These are phyloP conservation scores for Thermochaetoides dissita DNA, from an alignment of 2,329 filamentous ascomycete genomes.

Conservation along the genomic window DNA sequence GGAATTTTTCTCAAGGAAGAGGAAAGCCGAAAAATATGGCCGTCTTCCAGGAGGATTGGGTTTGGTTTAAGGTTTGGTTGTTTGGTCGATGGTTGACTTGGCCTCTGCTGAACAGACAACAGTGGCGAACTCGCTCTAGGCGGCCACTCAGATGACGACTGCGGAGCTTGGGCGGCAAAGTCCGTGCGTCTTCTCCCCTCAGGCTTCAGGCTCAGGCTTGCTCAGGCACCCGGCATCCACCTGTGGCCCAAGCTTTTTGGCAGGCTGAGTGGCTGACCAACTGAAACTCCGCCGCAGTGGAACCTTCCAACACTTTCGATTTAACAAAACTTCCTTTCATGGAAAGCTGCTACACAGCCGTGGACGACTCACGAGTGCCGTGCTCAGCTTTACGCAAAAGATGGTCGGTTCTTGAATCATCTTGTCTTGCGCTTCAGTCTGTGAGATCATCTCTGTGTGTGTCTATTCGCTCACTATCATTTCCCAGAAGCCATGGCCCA, in stretches of 20 bases:
- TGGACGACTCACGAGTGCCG: too few species aligned
- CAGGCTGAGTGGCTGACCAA: conserved; percentile 1
- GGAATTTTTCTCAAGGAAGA: conserved; percentile 1
- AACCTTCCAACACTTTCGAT: conserved; percentile 15
- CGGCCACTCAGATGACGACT: conserved; percentile 22
- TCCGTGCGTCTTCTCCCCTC: conserved; percentile 8
- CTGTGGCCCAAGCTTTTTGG: conserved; percentile 6
- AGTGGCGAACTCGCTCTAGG: conserved; percentile 15
- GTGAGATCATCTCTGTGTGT: too few species aligned
- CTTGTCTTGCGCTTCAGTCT: too few species aligned
- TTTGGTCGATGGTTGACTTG: conserved; percentile 3
- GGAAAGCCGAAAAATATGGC: conserved; percentile 2
- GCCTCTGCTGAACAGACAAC: conserved; percentile 8
- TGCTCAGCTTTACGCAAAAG: too few species aligned
- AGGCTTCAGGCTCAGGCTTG: too few species aligned
- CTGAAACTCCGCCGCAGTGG: conserved; percentile 1
- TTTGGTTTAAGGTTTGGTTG: conserved; percentile 3
- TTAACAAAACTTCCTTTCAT: not conserved
- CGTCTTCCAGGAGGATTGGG: conserved; percentile 5
- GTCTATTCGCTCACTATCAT: too few species aligned
- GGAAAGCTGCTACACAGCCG: too few species aligned
- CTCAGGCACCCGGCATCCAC: conserved; percentile 8
- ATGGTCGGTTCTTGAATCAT: too few species aligned
- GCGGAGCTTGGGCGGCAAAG: conserved; percentile 16
- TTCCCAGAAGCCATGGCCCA: too few species aligned